A percentile compares a stretch with the other conserved stretches of the same genome.
phyloP scores from a whole-genome alignment of 1,139 yeast species.

The Entelexis paramagnoliae region DNA sequence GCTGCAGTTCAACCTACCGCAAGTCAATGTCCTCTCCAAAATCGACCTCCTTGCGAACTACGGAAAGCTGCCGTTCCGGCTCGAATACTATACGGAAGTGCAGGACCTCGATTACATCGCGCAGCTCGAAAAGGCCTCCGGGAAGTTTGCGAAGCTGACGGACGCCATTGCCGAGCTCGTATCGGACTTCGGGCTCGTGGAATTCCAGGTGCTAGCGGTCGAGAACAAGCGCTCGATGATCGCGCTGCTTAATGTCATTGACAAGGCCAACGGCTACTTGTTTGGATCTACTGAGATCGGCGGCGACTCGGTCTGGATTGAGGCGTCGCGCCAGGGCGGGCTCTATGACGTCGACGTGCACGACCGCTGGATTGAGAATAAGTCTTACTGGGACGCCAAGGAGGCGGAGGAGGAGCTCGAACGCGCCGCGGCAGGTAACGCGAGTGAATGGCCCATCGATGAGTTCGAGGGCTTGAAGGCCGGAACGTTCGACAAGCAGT shows the following conservation, averaged over 20 bases:
- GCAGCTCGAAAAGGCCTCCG: constrained; percentile 35
- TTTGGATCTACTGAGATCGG: constrained; percentile 90
- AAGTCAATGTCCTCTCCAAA: constrained; percentile 81
- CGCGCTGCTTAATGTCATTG: constrained; percentile 59
- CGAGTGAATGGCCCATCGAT: constrained; percentile 17
- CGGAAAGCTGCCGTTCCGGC: constrained; percentile 49
- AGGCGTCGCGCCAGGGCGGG: constrained; percentile 76
- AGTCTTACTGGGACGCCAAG: constrained; percentile 58
- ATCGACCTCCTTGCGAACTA: constrained; percentile 70
- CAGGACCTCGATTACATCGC: constrained; percentile 64
- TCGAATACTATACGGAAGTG: constrained; percentile 86
- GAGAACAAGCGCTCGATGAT: constrained; percentile 93
- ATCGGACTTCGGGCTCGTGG: constrained; percentile 76
- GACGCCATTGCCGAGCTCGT: constrained; percentile 73
- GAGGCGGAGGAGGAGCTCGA: constrained; percentile 39
- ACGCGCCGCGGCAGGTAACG: constrained; percentile 30
- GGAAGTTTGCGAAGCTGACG: constrained; percentile 47
- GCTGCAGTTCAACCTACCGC: constrained; percentile 89
- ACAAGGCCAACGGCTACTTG: constrained; percentile 85
- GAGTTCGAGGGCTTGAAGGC: constrained; percentile 17
- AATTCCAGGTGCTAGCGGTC: constrained; percentile 79
- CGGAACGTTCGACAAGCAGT: constrained; percentile 1
- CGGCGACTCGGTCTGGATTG: constrained; percentile 94
- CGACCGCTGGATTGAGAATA: constrained; percentile 90
- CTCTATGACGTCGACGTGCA: constrained; percentile 55